Conservation (phyloP, 148 eudicot genomes). For the Simmondsia chinensis region DNA sequence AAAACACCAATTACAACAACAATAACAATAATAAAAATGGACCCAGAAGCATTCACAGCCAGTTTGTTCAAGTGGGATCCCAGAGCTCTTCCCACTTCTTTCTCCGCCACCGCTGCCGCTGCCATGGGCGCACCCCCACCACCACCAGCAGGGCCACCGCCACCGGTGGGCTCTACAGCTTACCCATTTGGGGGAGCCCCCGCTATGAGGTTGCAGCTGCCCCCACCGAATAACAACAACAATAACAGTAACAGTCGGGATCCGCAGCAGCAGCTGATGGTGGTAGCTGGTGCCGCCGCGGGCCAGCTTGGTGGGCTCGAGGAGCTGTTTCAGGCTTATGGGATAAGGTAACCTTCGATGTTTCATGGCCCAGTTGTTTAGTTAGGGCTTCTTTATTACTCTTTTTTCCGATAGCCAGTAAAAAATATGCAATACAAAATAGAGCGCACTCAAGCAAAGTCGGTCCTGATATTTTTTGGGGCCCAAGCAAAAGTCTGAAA, state of each 20-base stretch:
- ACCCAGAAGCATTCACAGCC: slow-evolving; percentile 65
- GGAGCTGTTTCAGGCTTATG: slow-evolving; percentile 73
- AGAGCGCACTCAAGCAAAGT: too few relatives aligned
- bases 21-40: slow-evolving; percentile 31
- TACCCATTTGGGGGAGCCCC: too few relatives aligned
- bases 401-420: too few relatives aligned
- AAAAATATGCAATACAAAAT: too few relatives aligned
- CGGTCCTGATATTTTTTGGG: too few relatives aligned
- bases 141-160: neutral
- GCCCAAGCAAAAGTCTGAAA: too few relatives aligned
- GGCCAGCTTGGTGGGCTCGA: slow-evolving; percentile 56
- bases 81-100: slow-evolving; percentile 12
- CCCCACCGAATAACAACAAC: neutral
- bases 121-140: neutral
- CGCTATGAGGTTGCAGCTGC: neutral
- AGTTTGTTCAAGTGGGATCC: slow-evolving; percentile 76
- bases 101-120: slow-evolving; percentile 10
- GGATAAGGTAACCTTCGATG: slow-evolving; percentile 78
- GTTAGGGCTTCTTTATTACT: too few relatives aligned
- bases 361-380: too few relatives aligned
- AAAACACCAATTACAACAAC: too few relatives aligned
- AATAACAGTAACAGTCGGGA: neutral
- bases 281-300: slow-evolving; percentile 5
- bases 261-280: neutral
- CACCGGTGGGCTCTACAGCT: too few relatives aligned